Conservation (phyloP, 2,329 filamentous ascomycete genomes). For the Emergomyces pasteurianus region DNA sequence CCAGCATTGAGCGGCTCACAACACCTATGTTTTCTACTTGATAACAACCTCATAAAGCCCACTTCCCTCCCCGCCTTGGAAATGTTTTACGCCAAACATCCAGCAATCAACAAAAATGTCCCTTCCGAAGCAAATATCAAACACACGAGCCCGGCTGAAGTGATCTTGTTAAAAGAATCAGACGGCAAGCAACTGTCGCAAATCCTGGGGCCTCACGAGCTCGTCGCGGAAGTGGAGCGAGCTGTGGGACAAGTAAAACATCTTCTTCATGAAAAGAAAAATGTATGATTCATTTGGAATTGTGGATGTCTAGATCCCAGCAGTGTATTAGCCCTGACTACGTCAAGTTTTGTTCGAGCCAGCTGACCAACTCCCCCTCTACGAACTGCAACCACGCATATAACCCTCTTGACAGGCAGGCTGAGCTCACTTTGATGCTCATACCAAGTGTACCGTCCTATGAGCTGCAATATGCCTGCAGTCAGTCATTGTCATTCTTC, state of each 20-base stretch:
- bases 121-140: conserved; percentile 18
- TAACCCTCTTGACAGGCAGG: background rate
- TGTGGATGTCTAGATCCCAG: background rate
- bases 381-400: background rate
- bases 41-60: conserved; percentile 57
- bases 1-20: conserved; percentile 67
- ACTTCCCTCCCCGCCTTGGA: conserved; percentile 60
- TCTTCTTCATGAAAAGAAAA: conserved; percentile 19
- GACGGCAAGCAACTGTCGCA: conserved; percentile 49
- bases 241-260: conserved; percentile 60
- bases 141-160: conserved; percentile 22
- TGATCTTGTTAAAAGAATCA: conserved; percentile 33
- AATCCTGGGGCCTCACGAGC: conserved; percentile 54
- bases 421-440: background rate
- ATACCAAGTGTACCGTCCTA: background rate
- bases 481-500: background rate
- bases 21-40: conserved; percentile 69
- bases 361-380: no score
- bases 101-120: conserved; percentile 12
- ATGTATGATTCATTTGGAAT: background rate
- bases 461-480: background rate
- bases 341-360: background rate
- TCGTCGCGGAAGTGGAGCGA: conserved; percentile 61
- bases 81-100: conserved; percentile 51
- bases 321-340: background rate